Base-by-base conservation (phyloP, 2,329 filamentous ascomycete species). In the Karstenula rhodostoma region DNA sequence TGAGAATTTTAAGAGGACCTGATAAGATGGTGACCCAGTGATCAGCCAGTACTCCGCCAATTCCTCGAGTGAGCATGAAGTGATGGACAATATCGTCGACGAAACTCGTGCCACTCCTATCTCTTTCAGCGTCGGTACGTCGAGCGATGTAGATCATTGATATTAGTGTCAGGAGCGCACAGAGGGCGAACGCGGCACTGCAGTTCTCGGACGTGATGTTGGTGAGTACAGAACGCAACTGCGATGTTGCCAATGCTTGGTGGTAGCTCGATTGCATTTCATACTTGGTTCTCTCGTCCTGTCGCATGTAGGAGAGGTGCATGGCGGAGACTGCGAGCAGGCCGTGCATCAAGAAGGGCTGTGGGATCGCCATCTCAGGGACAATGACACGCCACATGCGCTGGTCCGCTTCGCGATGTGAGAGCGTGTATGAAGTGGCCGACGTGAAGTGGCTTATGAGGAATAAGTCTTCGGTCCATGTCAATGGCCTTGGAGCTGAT, bases 11-110 rank as follows among this genome's bases (percentile, higher is more conserved):
- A 0, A 57, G 35, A 8, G 55, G 55, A 6, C 55, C 55, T 1
- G 32, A 7, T 23, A 57, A 1, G 23, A 57, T 50, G 6, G 37
- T 57, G n/a, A 17, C 33, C 55, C 55, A 57, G 33, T 57, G 55
- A 12, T 57, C 44, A 25, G 27, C 44, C 33, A 57, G 46, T 4
- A 57, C 55, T 3, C 46, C 55, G 3, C 55, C 55, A 33, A 57
- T 57, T 9, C 55, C 55, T n/a, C 55, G 55, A 37, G 55, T 57
- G 19, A 57, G 55, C 55, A 57, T 57, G 46, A 57, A 57, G 40
- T 57, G 55, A 23, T 57, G 55, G 1, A 57, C 55, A 8, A 43
- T 57, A 17, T 57, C 55, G 23, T 57, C 46, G 23, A 57, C 46
- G 17, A 57, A 57, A 35, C 25, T 43, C 9, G 55, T 43, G n/a